phyloP scores from a whole-genome alignment of 352 stramenopile species.

The Globisporangium iwayamae region DNA sequence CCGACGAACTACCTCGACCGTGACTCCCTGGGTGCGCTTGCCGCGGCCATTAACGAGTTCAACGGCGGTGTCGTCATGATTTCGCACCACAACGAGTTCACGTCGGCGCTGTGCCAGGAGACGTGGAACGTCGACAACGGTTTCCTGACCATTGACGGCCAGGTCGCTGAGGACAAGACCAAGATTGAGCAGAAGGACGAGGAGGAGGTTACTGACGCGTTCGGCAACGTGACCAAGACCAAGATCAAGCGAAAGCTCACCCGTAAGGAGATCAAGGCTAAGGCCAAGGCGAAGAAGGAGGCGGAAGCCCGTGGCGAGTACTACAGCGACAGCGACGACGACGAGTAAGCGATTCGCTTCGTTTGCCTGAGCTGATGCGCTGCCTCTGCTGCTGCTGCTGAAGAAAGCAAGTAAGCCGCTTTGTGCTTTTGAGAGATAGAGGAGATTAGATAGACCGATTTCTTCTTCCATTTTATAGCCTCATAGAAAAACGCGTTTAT shows the following conservation, averaged over 20 bases:
- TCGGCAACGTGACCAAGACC: constrained; percentile 83
- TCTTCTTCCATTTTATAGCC: no score
- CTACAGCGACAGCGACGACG: constrained; percentile 77
- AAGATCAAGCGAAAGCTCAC: constrained; percentile 91
- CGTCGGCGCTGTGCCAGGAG: constrained; percentile 91
- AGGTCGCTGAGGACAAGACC: constrained; percentile 82
- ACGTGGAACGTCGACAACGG: constrained; percentile 93
- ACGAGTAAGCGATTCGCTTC: constrained; percentile 41
- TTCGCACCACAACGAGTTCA: constrained; percentile 97
- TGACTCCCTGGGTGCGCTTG: constrained; percentile 95
- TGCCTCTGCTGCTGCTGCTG: no score
- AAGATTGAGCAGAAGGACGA: constrained; percentile 91
- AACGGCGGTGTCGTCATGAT: constrained; percentile 98
- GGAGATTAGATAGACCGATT: not conserved
- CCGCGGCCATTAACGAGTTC: constrained; percentile 95
- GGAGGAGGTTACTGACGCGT: constrained; percentile 76
- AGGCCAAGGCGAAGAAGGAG: constrained; percentile 86
- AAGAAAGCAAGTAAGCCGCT: constrained; percentile 10
- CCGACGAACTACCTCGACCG: constrained; percentile 96
- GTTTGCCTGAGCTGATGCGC: not conserved
- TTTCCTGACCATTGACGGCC: constrained; percentile 82
- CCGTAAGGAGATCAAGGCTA: constrained; percentile 88
- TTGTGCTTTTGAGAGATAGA: constrained; percentile 9
- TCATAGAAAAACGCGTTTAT: constrained; percentile 3
- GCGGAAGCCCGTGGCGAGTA: constrained; percentile 81